Percentiles rank a stretch among this genome's conserved stretches.
These are phyloP conservation scores for Scenedesmus sp. DNA, from an alignment of 163 green algal genomes.

Conservation along the genomic window DNA sequence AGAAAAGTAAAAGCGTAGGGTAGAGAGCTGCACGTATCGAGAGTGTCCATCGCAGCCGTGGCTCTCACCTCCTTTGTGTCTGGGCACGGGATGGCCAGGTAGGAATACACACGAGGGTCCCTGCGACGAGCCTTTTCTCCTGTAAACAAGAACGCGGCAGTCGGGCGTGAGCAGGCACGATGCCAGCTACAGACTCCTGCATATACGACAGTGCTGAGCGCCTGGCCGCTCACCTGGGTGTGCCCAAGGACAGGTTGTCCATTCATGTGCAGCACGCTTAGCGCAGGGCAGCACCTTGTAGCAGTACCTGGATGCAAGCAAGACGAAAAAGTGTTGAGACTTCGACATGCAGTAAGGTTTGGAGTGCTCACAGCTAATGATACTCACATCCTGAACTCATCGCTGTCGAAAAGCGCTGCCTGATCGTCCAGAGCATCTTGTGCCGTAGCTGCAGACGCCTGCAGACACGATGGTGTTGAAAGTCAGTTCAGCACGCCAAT, in stretches of 20 bases:
- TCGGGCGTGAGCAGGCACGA: background rate
- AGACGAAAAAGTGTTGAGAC: background rate
- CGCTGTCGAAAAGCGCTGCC: conserved; percentile 40
- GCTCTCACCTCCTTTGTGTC: conserved; percentile 85
- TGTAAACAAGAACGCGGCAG: background rate
- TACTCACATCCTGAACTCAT: conserved; percentile 58
- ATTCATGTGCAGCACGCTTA: conserved; percentile 85
- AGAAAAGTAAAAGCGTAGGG: background rate
- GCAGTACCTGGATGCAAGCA: conserved; percentile 23
- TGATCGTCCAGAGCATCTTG: background rate
- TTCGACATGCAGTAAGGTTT: background rate
- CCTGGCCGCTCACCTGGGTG: conserved; percentile 55
- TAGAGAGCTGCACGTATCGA: background rate
- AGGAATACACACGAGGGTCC: conserved; percentile 70
- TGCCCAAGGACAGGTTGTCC: conserved; percentile 86
- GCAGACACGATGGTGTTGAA: background rate
- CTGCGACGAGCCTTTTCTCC: conserved; percentile 66
- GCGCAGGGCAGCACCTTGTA: conserved; percentile 79
- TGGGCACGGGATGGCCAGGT: conserved; percentile 77
- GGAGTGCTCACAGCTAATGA: background rate
- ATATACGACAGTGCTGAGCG: conserved; percentile 45
- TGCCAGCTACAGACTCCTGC: background rate
- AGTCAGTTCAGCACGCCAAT: background rate
- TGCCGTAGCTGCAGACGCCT: background rate
- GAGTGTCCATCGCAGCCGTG: background rate